Evolutionary conservation across 176 grass and related monocot species (phyloP).

Genomic region (Bothriochloa decipiens): DNA sequence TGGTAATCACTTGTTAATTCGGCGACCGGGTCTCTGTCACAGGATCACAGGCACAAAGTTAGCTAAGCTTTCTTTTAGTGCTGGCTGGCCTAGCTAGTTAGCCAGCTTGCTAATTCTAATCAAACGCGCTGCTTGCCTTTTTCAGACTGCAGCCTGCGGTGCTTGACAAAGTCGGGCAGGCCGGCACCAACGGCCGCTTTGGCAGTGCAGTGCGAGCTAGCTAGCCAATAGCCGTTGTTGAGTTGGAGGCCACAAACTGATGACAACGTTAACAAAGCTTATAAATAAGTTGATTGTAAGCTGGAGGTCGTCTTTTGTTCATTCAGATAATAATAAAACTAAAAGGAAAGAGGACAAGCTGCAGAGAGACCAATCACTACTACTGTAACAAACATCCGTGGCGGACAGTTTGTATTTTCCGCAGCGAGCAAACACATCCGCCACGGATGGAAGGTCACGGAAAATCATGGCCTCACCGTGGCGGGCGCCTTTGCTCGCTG

Average conservation of each 20-base stretch:
- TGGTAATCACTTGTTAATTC: neutral
- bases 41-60: neutral
- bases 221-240: slow-evolving; percentile 29
- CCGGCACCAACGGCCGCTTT: slow-evolving; percentile 31
- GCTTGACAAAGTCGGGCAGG: slow-evolving; percentile 5
- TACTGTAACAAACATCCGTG: too few species aligned
- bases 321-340: too few species aligned
- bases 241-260: slow-evolving; percentile 41
- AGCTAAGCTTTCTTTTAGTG: neutral
- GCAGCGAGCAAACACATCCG: too few species aligned
- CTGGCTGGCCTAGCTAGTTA: neutral
- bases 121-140: neutral
- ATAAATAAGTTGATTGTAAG: neutral
- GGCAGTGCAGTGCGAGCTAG: neutral
- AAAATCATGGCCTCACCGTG: too few species aligned
- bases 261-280: neutral
- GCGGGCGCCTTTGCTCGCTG: too few species aligned
- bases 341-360: neutral
- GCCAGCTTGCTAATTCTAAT: slow-evolving; percentile 9
- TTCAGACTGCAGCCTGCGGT: neutral
- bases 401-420: too few species aligned
- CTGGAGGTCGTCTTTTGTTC: neutral
- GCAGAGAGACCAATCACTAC: neutral
- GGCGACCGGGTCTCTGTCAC: neutral
- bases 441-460: too few species aligned